phyloP scores from a whole-genome alignment of 2,329 filamentous ascomycete genomes.

The Blastomyces silverae region DNA sequence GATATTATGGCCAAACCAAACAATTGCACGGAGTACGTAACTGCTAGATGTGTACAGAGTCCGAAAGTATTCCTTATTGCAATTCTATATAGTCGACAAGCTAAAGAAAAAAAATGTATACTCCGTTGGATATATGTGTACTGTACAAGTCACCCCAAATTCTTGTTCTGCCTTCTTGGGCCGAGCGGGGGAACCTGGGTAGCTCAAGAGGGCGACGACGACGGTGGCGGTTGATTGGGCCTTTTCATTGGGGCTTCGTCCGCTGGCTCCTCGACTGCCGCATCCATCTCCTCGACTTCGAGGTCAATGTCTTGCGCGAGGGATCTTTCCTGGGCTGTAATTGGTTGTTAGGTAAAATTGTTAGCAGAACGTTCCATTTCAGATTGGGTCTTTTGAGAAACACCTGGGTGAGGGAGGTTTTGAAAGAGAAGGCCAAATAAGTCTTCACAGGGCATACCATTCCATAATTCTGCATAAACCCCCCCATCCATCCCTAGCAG shows the following conservation, averaged over 20 bases:
- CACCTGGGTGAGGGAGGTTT: not conserved
- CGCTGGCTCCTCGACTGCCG: constrained; percentile 18
- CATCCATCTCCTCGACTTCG: constrained; percentile 27
- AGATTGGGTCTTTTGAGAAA: not conserved
- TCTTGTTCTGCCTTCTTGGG: not conserved
- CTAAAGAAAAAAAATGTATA: not conserved
- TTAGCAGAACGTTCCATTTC: not conserved
- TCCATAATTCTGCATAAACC: constrained; percentile 86
- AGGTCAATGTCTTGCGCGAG: constrained; percentile 38
- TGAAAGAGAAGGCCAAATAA: not conserved
- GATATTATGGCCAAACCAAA: not conserved
- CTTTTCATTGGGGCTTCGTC: not conserved
- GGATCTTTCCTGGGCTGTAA: constrained; percentile 56
- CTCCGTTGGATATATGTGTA: not conserved
- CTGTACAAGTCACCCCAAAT: not conserved
- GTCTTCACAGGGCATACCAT: constrained; percentile 52
- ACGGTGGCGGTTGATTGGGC: not conserved
- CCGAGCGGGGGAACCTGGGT: not conserved
- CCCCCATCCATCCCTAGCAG: constrained; percentile 66
- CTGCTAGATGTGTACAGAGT: not conserved
- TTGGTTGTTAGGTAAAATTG: not conserved
- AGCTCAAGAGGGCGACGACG: not conserved
- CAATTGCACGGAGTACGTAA: not conserved
- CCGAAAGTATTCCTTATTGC: not conserved
- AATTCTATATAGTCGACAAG: not conserved